These are phyloP conservation scores for Blastomyces parvus DNA, from an alignment of 2,329 filamentous ascomycete genomes.

Conservation along the genomic window DNA sequence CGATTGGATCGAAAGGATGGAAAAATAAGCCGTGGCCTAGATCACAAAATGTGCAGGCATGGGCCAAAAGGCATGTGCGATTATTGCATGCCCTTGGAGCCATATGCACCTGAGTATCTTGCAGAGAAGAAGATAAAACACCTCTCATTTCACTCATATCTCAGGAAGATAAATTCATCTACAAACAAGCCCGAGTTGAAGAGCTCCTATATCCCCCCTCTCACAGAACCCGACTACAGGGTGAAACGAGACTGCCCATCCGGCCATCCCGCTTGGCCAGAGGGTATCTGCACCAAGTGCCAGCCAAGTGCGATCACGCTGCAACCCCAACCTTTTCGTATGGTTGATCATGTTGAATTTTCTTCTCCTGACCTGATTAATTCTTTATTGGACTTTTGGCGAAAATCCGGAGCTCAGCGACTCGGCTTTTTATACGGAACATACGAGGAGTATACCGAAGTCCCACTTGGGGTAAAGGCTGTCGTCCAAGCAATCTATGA, in stretches of 20 bases:
- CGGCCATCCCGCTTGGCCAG: conserved; percentile 86
- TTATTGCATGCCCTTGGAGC: conserved; percentile 94
- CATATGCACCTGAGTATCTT: conserved; percentile 81
- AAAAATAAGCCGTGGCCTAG: conserved; percentile 68
- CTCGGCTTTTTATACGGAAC: conserved; percentile 85
- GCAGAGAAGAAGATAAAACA: conserved; percentile 98
- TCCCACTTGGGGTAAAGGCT: conserved; percentile 88
- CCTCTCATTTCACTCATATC: conserved; percentile 85
- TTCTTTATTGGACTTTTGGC: conserved; percentile 84
- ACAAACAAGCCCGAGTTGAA: conserved; percentile 94
- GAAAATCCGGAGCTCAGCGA: conserved; percentile 71
- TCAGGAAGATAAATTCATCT: conserved; percentile 88
- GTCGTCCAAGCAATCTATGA: conserved; percentile 97
- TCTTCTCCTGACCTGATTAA: conserved; percentile 76
- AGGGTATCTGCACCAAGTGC: conserved; percentile 96
- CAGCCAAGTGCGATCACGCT: conserved; percentile 94
- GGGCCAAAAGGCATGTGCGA: conserved; percentile 98
- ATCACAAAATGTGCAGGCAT: conserved; percentile 85
- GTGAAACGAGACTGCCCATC: conserved; percentile 84
- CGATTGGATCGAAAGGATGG: conserved; percentile 77
- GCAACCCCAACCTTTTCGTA: conserved; percentile 86
- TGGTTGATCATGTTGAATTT: conserved; percentile 98
- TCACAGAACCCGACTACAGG: conserved; percentile 85
- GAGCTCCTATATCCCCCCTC: conserved; percentile 89
- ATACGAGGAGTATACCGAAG: conserved; percentile 82